phyloP scores from a whole-genome alignment of 805 yeast species.

The Monosporozyma yasuniensis region DNA sequence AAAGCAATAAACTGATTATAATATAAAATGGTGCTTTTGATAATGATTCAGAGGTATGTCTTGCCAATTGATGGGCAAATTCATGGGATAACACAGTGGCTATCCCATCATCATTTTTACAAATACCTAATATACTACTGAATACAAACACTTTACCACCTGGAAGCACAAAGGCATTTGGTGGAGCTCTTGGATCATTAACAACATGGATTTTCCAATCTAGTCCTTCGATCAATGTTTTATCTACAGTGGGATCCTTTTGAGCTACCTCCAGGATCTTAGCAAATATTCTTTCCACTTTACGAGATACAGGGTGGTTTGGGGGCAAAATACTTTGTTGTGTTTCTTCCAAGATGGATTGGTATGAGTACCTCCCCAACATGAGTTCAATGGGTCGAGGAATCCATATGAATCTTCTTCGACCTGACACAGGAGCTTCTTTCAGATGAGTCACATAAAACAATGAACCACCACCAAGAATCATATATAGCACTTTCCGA shows the following conservation, averaged over 20 bases:
- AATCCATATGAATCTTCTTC: conserved; percentile 64
- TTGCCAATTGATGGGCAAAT: conserved; percentile 86
- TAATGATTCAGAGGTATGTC: conserved; percentile 80
- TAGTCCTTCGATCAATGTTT: conserved; percentile 23
- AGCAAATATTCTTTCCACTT: conserved; percentile 54
- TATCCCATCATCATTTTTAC: conserved; percentile 76
- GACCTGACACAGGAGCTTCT: conserved; percentile 71
- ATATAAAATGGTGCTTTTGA: conserved; percentile 69
- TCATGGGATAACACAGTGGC: conserved; percentile 96
- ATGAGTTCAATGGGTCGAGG: conserved; percentile 54
- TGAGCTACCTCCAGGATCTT: conserved; percentile 54
- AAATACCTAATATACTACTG: conserved; percentile 65
- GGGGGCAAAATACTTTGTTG: conserved; percentile 48
- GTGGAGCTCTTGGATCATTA: conserved; percentile 61
- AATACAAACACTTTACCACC: conserved; percentile 94
- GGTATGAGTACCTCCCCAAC: conserved; percentile 58
- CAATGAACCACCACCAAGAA: conserved; percentile 30
- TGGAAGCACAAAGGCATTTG: conserved; percentile 94
- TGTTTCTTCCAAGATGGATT: conserved; percentile 49
- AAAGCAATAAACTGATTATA: conserved; percentile 42
- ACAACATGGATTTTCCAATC: conserved; percentile 78
- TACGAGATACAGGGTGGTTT: conserved; percentile 47
- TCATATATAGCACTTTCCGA: conserved; percentile 28
- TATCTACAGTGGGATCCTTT: conserved; percentile 31
- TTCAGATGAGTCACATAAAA: conserved; percentile 50